Evolutionary conservation across 805 yeast species (phyloP).

Genomic region (Danielia reshetovae): DNA sequence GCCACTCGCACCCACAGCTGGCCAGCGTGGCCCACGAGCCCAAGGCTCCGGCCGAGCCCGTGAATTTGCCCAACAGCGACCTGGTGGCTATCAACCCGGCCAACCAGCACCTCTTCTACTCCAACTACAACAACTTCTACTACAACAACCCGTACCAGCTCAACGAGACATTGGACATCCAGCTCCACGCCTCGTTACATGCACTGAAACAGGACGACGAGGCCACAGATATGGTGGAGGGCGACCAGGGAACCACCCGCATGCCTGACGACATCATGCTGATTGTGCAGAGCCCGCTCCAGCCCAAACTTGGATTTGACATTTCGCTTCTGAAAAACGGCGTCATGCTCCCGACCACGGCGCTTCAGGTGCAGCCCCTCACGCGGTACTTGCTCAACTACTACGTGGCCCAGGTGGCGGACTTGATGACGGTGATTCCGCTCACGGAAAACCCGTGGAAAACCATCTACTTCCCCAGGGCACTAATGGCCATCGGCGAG

Average conservation of each 20-base stretch:
- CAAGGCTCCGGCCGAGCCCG: conserved; percentile 1
- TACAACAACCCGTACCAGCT: conserved; percentile 37
- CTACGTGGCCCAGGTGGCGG: conserved; percentile 74
- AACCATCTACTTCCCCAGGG: conserved; percentile 79
- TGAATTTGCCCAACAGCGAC: conserved; percentile 1
- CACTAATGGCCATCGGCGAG: conserved; percentile 79
- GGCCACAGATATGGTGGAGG: conserved; percentile 32
- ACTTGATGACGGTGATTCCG: conserved; percentile 68
- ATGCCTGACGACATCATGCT: conserved; percentile 57
- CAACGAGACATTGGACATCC: conserved; percentile 38
- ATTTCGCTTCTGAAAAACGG: conserved; percentile 26
- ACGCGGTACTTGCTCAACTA: conserved; percentile 69
- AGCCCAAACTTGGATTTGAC: conserved; percentile 43
- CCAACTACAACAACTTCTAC: conserved; percentile 35
- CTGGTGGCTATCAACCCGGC: conserved; percentile 27
- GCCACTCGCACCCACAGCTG: conserved; percentile 24
- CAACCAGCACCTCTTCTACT: conserved; percentile 35
- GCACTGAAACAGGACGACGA: conserved; percentile 24
- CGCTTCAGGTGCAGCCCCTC: conserved; percentile 62
- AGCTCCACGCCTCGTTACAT: conserved; percentile 37
- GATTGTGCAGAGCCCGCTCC: conserved; percentile 35
- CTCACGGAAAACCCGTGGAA: conserved; percentile 84
- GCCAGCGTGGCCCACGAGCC: not conserved
- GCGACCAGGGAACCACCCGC: conserved; percentile 30
- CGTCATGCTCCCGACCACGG: conserved; percentile 49